Evolutionary conservation across 805 yeast species (phyloP).

Genomic region (Yarrowia phangngaensis): DNA sequence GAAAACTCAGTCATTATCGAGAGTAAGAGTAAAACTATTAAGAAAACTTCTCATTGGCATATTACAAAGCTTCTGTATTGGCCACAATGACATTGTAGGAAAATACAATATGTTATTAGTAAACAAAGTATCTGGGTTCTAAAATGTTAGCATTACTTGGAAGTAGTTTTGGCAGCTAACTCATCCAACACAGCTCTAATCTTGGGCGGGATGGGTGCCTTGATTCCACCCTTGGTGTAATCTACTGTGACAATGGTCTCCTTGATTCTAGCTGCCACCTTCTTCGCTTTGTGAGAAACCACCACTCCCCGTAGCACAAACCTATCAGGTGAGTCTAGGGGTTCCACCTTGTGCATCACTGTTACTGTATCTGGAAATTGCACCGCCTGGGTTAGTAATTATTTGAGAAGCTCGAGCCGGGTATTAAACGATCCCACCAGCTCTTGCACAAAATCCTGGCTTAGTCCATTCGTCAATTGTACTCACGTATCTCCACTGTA

Average conservation of each 20-base stretch:
- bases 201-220: constrained; percentile 36
- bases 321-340: constrained; percentile 34
- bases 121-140: too few relatives aligned
- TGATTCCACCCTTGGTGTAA: constrained; percentile 34
- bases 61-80: too few relatives aligned
- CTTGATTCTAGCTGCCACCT: constrained; percentile 38
- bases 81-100: too few relatives aligned
- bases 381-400: constrained; percentile 31
- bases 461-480: background rate
- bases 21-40: too few relatives aligned
- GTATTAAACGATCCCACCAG: background rate
- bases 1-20: too few relatives aligned
- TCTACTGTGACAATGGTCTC: constrained; percentile 39
- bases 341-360: constrained; percentile 35
- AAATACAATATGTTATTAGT: too few relatives aligned
- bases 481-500: constrained; percentile 36
- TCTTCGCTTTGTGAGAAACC: constrained; percentile 36
- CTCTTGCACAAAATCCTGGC: background rate
- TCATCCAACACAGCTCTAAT: constrained; percentile 31
- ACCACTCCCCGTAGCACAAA: constrained; percentile 36
- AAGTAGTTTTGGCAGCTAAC: constrained; percentile 1
- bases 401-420: background rate
- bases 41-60: too few relatives aligned
- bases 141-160: too few relatives aligned
- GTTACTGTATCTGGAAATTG: constrained; percentile 37